Base-by-base conservation (phyloP, 495 filamentous ascomycete species). In the Penicillium canariense region DNA sequence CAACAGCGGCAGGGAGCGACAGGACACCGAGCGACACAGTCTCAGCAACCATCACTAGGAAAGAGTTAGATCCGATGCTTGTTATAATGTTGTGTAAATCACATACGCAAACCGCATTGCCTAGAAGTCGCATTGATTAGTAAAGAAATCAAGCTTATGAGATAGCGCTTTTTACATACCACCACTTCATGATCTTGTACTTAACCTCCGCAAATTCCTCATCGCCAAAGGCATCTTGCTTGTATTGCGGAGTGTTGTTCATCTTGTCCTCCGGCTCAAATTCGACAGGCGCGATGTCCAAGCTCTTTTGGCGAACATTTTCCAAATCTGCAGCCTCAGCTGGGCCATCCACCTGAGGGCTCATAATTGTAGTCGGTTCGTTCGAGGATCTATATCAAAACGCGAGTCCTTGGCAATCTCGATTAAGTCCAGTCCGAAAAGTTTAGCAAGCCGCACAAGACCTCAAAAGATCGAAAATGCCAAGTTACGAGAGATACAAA, bases 21-120 rank as follows among this genome's bases (percentile, higher is more conserved):
- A 89, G 74, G 60, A 82, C 82, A 42, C 86, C 86, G n/a, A 88
- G 77, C 5, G 85, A 85, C 34, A 89, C 84, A n/a, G 85, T 86
- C 62, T 87, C 84, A 46, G 86, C 86, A 61, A 89, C 85, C 69
- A 89, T 81, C 50, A 88, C 64, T 67, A 31, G 45, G 26, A 52
- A 23, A 27, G 31, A 18, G 43, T 59, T 38, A 55, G 39, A 53
- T 47, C 40, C 5, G 20, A n/a, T 4, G n/a, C 3, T 49, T 31
- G 35, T 25, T 28, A 17, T 5, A 4, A 20, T 8, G 38, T 23
- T 34, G 22, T 15, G 3, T 11, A 31, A 15, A 5, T 20, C 30
- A 66, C 59, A 28, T 58, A 68, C 65, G 64, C 42, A 75, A 48
- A 56, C 74, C 74, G 54, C 72, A 74, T 70, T 77, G 74, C 72